Percentiles rank a stretch among this genome's conserved stretches.
phyloP scores from a whole-genome alignment of 768 basidiomycete genomes.

The Auriscalpium orientale region DNA sequence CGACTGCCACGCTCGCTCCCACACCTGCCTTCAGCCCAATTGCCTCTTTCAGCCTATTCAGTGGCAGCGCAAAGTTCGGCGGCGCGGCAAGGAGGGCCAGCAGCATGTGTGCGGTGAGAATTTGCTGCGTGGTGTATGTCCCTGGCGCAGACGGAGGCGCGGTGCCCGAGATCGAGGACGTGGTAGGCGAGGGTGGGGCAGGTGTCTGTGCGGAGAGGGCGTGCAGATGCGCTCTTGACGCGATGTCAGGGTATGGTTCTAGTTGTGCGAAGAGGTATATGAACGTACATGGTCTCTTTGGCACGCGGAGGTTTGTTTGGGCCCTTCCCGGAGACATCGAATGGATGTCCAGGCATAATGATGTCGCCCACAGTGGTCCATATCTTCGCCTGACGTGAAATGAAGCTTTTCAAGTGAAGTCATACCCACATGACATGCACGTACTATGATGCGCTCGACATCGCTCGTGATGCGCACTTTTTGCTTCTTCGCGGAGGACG shows the following conservation, averaged over 20 bases:
- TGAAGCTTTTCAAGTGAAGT: neutral
- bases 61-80: slow-evolving; percentile 47
- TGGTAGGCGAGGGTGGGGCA: slow-evolving; percentile 47
- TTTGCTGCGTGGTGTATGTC: slow-evolving; percentile 57
- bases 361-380: slow-evolving; percentile 61
- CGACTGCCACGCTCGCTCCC: slow-evolving; percentile 16
- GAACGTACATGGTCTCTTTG: slow-evolving; percentile 52
- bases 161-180: slow-evolving; percentile 45
- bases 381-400: slow-evolving; percentile 47
- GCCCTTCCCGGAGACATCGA: slow-evolving; percentile 24
- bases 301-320: slow-evolving; percentile 39
- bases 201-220: slow-evolving; percentile 43
- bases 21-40: slow-evolving; percentile 37
- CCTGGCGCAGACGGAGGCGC: slow-evolving; percentile 20
- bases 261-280: neutral
- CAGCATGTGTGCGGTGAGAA: slow-evolving; percentile 63
- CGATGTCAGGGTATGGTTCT: slow-evolving; percentile 3
- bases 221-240: slow-evolving; percentile 47
- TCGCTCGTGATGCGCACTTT: slow-evolving; percentile 52
- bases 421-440: slow-evolving; percentile 17
- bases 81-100: slow-evolving; percentile 46
- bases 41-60: slow-evolving; percentile 55
- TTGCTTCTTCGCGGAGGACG: slow-evolving; percentile 14
- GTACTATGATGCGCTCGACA: slow-evolving; percentile 56
- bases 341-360: slow-evolving; percentile 47